Base-by-base conservation (phyloP, 140 eudicot species). In the Senecio squalidus region DNA sequence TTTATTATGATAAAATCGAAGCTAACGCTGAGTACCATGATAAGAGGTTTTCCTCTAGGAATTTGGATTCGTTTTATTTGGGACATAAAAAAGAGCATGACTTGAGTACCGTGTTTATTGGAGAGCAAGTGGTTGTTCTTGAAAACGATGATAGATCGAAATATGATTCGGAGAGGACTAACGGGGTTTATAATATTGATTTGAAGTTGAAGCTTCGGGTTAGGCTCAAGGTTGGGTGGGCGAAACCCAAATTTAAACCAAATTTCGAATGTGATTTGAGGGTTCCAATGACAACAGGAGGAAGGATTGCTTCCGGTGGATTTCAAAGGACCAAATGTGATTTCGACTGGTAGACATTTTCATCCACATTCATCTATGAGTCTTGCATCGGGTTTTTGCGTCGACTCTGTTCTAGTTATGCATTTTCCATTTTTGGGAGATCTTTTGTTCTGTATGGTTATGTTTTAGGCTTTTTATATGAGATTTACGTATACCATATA, bases 221-320 rank as follows among this genome's bases (percentile, higher is more conserved):
- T 1, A 59, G 84, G 27, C 48, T 84, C 58, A 84, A 75, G 76
- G 74, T 74, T 26, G 55, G 80, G 40, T 66, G 75, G 72, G 78
- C 75, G 25, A 83, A 79, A 67, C 73, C 88, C 11, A 74, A 69
- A 14, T 76, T 74, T 10, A 84, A 77, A 65, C 94, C 94, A 0
- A 72, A 52, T 24, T 57, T 84, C n/a, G 75, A 84, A 9, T 84
- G 94, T 33, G 82, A 84, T 26, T 39, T 84, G 78, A 74, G 25
- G 46, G 68, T 84, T 53, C 94, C 94, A 1, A 22, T 83, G 55
- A 51, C 22, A 9, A 4, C 61, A 20, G 40, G 13, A 2, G 77
- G 72, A 9, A 44, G 38, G 5, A 55, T 48, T 38, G 11, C 66
- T 29, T 6, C 59, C 2, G 9, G 49, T 8, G 23, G 55, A 17